Evolutionary conservation across 2,329 filamentous ascomycete genomes (phyloP), one percentile per base, ranked within the genome.

Genomic region (Claviceps citrina): DNA sequence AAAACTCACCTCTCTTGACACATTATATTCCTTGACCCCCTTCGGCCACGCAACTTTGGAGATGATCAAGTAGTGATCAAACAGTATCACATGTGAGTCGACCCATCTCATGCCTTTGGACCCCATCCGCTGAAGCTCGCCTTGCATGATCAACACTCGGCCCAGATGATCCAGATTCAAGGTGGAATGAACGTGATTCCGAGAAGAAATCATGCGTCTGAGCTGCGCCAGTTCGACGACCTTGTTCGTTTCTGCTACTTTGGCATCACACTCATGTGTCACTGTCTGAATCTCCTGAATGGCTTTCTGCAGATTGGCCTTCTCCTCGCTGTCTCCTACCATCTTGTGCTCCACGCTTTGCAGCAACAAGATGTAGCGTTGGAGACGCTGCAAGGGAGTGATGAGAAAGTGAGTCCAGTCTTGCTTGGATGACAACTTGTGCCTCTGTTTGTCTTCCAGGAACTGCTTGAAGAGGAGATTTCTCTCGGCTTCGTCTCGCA

Each of bases 321-420:
- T 95, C 60, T 98, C 91, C 55, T 95, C 87, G 26, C 76, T 85
- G 33, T 95, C 89, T 34, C 77, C 73, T 4, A 71, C 65, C 68
- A 86, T 93, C 49, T 85, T 86, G 59, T 85, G 84, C 42, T 87
- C 70, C 13, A 95, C 84, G 0, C 82, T 91, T 27, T 76, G 70
- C 8, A 98, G 68, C 8, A 98, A 70, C 20, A 98, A 70, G 31
- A 80, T 78, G 53, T 96, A 96, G 45, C 89, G 76, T 60, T 96
- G 91, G 40, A 98, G 69, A 46, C 91, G 76, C 37, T 89, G 93
- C 49, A 98, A 91, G 0, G 91, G 91, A 3, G 82, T 78, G 57
- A 96, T 96, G 32, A 98, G 68, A 57, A 85, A 98, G 4, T 84
- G 94, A 46, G 91, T 87, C 84, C 91, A 96, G 45, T 84, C 84